Evolutionary conservation across 164 flowering plant genomes (phyloP), one percentile per base, ranked within the genome.

Genomic region (Litsea cubeba): DNA sequence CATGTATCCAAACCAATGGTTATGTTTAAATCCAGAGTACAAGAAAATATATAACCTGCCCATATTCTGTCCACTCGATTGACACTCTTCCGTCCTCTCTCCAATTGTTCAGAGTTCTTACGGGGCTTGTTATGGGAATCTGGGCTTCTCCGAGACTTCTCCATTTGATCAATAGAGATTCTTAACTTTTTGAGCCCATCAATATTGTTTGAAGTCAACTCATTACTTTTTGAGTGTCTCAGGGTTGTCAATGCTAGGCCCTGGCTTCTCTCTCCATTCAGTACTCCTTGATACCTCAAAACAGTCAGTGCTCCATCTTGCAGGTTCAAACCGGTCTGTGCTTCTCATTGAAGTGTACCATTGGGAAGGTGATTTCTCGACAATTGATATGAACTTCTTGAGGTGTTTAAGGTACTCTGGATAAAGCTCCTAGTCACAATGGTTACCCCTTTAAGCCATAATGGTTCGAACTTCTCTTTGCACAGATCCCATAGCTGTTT

Each of bases 371-470:
- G 93, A 74, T 79, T 85, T 90, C 74, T 91, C 91, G 23, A 90
- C 86, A 25, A 89, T 78, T 28, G 84, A 79, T 46, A 93, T 77
- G 75, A 93, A 93, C 79, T 93, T 93, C 84, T 88, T 88, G 35
- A 93, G 90, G 81, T 93, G 98, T 74, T 82, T 83, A 25, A 89
- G 80, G 71, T 90, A 93, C 64, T 91, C 96, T 2, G 98, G 96
- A 72, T 76, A 87, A 32, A 88, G 88, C 76, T 93, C 97, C 79
- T 91, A 74, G 81, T 93, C 82, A 70, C 96, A 90, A 77, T 93
- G 98, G 69, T 83, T 91, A 22, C 98, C 50, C 97, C 98, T 80
- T 89, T 87, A 67, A 93, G 79, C 98, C 98, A 93, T 40, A 93
- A 71, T 7, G 98, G 98, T 71, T 93, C 98, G 49, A 90, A 91